Base-by-base conservation (phyloP, 805 yeast genomes). In the Naumovozyma dairenensis region DNA sequence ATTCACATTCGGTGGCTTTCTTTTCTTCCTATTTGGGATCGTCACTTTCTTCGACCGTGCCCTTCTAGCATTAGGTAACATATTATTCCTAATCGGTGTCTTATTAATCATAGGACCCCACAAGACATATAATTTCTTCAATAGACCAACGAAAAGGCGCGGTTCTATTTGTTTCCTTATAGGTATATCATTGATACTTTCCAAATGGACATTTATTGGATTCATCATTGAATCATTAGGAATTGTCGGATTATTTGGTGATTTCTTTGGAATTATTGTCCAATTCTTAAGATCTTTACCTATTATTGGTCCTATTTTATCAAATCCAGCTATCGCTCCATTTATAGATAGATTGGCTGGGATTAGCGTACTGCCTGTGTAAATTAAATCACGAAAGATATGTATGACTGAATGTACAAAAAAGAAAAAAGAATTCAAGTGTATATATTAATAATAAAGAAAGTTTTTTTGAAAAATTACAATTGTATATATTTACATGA, bases 281-380 rank as follows among this genome's bases (percentile, higher is more conserved):
- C 80, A 83, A 45, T 89, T 92, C 52, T 66, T 89, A 49, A 70
- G 96, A 56, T 80, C 93, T 5, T 58, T 89, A 47, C 98, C 98
- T 2, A 55, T 81, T 38, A 76, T 92, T 40, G 97, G 97, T 1
- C 87, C 93, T 17, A 37, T 86, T 5, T 68, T 92, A 34, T 77
- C 86, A 22, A 74, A 80, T 52, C 96, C 97, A 2, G 58, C 62
- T 6, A 60, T 92, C 20, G 94, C 95, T 4, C 97, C 97, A 13
- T 66, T 61, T 17, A 55, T 74, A 28, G 85, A 75, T 52, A 63
- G 66, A 44, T 42, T 77, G 12, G 83, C 85, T 2, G 84, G 83
- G 25, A 74, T 77, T 12, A 65, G 77, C 36, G 73, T 79, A 2
- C 60, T 80, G 25, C 87, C 87, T 0, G 76, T 79, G 14, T 79